Base-by-base conservation (phyloP, 306 rosid genomes). In the Rosa chinensis region DNA sequence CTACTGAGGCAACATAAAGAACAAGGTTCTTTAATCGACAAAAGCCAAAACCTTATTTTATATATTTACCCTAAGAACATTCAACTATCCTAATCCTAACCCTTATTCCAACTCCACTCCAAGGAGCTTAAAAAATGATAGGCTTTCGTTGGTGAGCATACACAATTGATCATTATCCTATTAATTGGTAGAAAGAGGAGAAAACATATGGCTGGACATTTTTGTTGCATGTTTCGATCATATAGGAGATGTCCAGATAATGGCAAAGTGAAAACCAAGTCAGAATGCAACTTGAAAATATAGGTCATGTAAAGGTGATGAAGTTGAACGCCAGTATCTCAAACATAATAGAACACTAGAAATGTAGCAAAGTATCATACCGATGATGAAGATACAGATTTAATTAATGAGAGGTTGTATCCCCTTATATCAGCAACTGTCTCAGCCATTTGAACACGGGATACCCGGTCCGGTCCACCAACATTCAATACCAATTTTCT, bases 371-470 rank as follows among this genome's bases (percentile, higher is more conserved):
- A 64, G 72, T 72, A 43, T 18, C 94, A 1, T 86, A 92, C 97
- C 21, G 92, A 84, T 2, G 94, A 89, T 69, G 97, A 92, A 75
- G 95, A 83, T 62, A 91, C 91, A 39, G 90, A 39, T 74, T 95
- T 86, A 76, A 95, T 87, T 48, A 91, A 84, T 18, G 99, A 87
- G 70, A 87, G 74, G 62, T 84, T 81, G 83, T 89, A 81, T 48
- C 97, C 92, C 85, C 96, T 87, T 55, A 89, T 52, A 77, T 91
- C 86, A 11, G 96, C 97, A 75, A 92, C 96, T 59, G 83, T 82
- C 93, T 92, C 94, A 1, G 99, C 99, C 97, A 92, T 92, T 85
- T 92, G 87, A 78, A 88, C 87, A 37, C 98, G 92, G 1, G 98
- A 95, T 37, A 91, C 86, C 85, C 96, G 79, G 78, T 95, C 92